Percentiles rank a stretch among this genome's conserved stretches.
phyloP scores from a whole-genome alignment of 768 basidiomycete species.

The Rhizopogon salebrosus region DNA sequence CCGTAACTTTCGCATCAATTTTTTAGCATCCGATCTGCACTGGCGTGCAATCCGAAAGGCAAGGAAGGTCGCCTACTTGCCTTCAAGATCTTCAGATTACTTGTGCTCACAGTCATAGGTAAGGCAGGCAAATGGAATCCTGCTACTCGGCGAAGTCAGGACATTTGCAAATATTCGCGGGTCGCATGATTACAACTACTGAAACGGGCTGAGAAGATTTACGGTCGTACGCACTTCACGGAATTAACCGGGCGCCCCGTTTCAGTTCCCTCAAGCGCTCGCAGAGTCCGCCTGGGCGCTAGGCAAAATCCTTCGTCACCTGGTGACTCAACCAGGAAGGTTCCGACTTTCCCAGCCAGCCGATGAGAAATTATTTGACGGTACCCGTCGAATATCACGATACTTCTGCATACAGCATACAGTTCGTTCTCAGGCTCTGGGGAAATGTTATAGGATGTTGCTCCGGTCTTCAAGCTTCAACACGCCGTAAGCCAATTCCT shows the following conservation, averaged over 20 bases:
- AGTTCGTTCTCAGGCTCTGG: background rate
- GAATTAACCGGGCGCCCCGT: background rate
- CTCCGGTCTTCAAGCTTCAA: background rate
- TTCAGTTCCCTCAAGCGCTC: background rate
- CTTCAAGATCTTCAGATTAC: too few species aligned
- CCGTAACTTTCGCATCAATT: constrained; percentile 6
- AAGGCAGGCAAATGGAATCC: background rate
- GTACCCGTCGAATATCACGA: background rate
- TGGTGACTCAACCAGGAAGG: background rate
- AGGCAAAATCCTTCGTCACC: background rate
- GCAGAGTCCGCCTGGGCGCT: background rate
- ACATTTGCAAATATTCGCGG: background rate
- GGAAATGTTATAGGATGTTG: background rate
- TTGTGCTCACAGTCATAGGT: background rate
- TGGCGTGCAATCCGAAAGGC: background rate
- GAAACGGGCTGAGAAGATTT: constrained; percentile 2
- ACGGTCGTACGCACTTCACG: background rate
- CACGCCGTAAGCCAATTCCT: background rate
- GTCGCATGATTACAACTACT: background rate
- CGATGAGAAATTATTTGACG: background rate
- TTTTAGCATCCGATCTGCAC: background rate
- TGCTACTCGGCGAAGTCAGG: background rate
- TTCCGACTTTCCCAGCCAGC: background rate
- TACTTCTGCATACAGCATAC: background rate
- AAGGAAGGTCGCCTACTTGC: background rate